These are phyloP conservation scores for Penstemon barbatus DNA, from an alignment of 257 asterid genomes.

Conservation along the genomic window DNA sequence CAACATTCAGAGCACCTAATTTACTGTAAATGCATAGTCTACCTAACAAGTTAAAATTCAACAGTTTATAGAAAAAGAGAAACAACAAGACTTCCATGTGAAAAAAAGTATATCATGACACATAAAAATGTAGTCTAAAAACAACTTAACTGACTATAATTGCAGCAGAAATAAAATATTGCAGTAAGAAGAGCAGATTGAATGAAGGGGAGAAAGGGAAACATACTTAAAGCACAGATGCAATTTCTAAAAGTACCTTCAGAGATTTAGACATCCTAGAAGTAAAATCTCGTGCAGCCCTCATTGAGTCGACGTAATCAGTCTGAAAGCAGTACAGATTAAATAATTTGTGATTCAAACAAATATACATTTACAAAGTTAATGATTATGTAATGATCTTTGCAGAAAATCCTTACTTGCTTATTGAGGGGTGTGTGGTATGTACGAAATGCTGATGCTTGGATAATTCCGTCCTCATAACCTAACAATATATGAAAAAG, in stretches of 20 bases:
- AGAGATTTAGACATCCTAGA: slow-evolving; percentile 75
- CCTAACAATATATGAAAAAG: slow-evolving; percentile 47
- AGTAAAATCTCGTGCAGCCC: slow-evolving; percentile 94
- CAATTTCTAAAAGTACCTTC: slow-evolving; percentile 47
- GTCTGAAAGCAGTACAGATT: slow-evolving; percentile 39
- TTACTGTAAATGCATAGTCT: not conserved
- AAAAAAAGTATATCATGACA: not conserved
- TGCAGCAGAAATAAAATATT: not conserved
- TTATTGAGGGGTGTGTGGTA: slow-evolving; percentile 95
- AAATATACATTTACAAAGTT: not conserved
- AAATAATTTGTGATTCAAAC: not conserved
- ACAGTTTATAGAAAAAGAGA: not conserved
- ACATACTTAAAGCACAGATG: not conserved
- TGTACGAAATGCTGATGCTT: slow-evolving; percentile 92
- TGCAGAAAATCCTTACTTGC: slow-evolving; percentile 47
- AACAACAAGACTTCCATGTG: too few relatives aligned
- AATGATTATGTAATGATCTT: not conserved
- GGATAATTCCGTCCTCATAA: slow-evolving; percentile 68
- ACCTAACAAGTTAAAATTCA: not conserved
- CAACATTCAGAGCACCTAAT: too few relatives aligned
- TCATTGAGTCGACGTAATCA: slow-evolving; percentile 93
- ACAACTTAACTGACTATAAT: not conserved
- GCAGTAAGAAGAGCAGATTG: not conserved
- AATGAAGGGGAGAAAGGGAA: not conserved
- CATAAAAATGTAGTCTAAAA: not conserved